Base-by-base conservation (phyloP, 768 basidiomycete genomes). In the Rickenella mellea region DNA sequence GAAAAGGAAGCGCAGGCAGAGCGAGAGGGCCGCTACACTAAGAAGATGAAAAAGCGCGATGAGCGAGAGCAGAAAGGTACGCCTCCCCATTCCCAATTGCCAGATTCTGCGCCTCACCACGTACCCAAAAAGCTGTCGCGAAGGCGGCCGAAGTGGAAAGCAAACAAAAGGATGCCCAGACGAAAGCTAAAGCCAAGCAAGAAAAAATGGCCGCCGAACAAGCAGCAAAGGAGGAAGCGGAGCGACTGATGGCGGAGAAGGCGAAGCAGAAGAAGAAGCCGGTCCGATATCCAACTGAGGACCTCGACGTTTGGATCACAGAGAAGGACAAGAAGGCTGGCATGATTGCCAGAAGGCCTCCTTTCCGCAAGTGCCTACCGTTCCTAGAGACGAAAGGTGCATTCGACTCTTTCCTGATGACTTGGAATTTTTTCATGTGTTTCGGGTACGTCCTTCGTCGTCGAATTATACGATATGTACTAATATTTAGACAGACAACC, bases 361-460 rank as follows among this genome's bases (percentile, higher is more conserved):
- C 31, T 12, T 46, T 50, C 46, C 68, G 73, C 40, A 57, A 61
- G 2, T 67, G 69, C 10, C 63, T 90, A 40, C 83, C 89, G 4
- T 88, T 89, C 56, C 78, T 80, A 39, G 71, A 77, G 27, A 64
- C 67, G 25, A 68, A 74, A 6, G 70, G 68, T 9, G 64, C 71
- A 10, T 94, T 96, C 48, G 93, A 97, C 57, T 66, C 72, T 7
- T 90, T 97, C 59, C 62, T 98, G 24, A 83, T 88, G 82, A 67
- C 78, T 7, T 99, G 93, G 93, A 92, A 89, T 61, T 94, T 94
- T 60, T 62, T 98, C 42, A 83, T 88, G 41, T 83, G 91, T 40
- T 93, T 93, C 61, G 90, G 92, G 96, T 96, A 57, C 52, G 78
- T 62, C 5, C 19, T 8, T 27, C 35, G 20, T 19, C 1, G 8